Evolutionary conservation across 495 filamentous ascomycete species (phyloP), one percentile per base, ranked within the genome.

Genomic region (Eremomyces bilateralis): DNA sequence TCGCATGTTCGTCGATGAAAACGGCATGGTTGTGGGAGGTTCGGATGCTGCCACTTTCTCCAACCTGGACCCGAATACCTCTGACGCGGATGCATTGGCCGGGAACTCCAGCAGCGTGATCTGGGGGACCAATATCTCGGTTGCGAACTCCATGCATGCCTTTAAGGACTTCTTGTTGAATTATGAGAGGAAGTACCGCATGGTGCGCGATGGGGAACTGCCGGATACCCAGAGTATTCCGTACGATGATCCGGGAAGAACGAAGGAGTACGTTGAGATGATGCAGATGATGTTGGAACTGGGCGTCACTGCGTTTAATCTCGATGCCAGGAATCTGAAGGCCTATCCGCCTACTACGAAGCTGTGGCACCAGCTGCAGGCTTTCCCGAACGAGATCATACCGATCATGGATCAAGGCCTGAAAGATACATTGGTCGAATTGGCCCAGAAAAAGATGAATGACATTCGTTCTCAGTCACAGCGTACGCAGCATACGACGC

Each of bases 81-180:
- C 83, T 1, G 88, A 99, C 50, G 83, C 82, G 0, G 76, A 94
- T 48, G 75, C 68, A 1, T 71, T 93, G 34, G 81, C 79, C 29
- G 82, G 83, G 6, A 65, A 62, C 39, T 78, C 73, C 25, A 75
- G 74, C 31, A 66, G 18, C 6, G 71, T 91, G 25, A 84, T 99
- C 38, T 99, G 90, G 90, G 88, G 90, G 49, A 95, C 88, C 31
- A 95, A 92, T 32, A 77, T 99, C 37, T 90, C 85, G 1, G 73
- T 95, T 28, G 71, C 76, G 35, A 83, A 99, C 51, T 79, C 83
- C 10, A 76, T 84, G 50, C 67, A 67, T 31, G 63, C 71, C 0
- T 90, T 92, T 63, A 82, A 83, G 39, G 82, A 85, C 37, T 97
- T 95, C 49, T 61, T 97, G 18, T 65, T 69, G 38, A 83, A 85